phyloP scores from a whole-genome alignment of 306 rosid species.

The Pueraria montana region DNA sequence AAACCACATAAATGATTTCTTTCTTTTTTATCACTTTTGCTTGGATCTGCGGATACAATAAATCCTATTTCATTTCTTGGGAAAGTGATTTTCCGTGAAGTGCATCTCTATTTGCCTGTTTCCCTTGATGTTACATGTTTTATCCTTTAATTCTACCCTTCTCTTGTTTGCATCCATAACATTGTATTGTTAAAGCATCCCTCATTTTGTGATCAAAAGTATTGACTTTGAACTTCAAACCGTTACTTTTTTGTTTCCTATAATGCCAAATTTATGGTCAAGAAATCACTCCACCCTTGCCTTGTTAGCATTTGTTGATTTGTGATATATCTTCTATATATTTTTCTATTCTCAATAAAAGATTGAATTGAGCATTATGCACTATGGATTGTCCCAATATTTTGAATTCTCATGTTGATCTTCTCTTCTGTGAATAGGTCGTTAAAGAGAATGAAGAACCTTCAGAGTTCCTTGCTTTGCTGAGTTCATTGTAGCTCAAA shows the following conservation, averaged over 20 bases:
- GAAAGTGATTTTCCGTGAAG: background rate
- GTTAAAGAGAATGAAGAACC: slow-evolving; percentile 89
- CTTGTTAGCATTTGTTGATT: background rate
- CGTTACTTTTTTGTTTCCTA: background rate
- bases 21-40: no score
- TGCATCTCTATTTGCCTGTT: slow-evolving; percentile 16
- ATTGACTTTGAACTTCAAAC: background rate
- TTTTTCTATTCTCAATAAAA: slow-evolving; percentile 16
- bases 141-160: background rate
- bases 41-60: background rate
- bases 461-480: slow-evolving; percentile 66
- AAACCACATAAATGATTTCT: no score
- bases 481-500: slow-evolving; percentile 66
- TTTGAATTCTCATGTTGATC: slow-evolving; percentile 37
- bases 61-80: background rate
- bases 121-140: slow-evolving; percentile 10
- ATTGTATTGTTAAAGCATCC: slow-evolving; percentile 12
- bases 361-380: slow-evolving; percentile 35
- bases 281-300: slow-evolving; percentile 11
- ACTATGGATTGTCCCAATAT: slow-evolving; percentile 20
- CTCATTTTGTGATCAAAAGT: background rate
- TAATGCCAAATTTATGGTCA: background rate
- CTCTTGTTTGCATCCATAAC: slow-evolving; percentile 13
- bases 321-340: slow-evolving; percentile 14
- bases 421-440: slow-evolving; percentile 61